Percentiles rank a stretch among this genome's conserved stretches.
Conservation (phyloP, 345 rosid genomes). For the Eucalyptus leucophloia region DNA sequence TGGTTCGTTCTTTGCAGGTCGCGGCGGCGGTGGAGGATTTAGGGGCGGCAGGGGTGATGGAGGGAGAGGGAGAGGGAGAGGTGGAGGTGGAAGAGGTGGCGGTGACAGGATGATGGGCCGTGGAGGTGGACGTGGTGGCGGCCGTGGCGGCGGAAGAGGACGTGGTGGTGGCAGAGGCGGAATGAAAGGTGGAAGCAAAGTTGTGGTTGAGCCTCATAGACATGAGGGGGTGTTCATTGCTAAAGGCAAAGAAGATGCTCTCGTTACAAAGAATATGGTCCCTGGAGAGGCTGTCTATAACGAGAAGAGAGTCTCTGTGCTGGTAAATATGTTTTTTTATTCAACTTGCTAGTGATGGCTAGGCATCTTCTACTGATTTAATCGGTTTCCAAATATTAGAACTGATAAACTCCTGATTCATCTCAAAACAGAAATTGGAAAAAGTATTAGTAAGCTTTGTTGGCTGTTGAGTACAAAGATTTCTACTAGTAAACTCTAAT, state of each 20-base stretch:
- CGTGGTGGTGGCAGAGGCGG: conserved; percentile 54
- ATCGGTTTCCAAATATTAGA: not conserved
- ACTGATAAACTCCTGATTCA: not conserved
- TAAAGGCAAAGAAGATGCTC: conserved; percentile 91
- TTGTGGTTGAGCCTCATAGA: conserved; percentile 78
- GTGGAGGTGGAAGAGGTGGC: conserved; percentile 31
- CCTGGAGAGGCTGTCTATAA: conserved; percentile 95
- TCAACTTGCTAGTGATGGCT: not conserved
- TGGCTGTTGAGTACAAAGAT: not conserved
- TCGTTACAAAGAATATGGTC: conserved; percentile 82
- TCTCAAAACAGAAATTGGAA: not conserved
- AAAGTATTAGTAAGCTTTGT: too few species aligned
- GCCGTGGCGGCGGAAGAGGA: conserved; percentile 26
- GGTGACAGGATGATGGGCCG: conserved; percentile 12
- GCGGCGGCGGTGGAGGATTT: conserved; percentile 43
- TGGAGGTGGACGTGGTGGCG: conserved; percentile 23
- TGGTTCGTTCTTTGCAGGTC: conserved; percentile 6
- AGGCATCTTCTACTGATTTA: not conserved
- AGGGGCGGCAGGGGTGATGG: conserved; percentile 38
- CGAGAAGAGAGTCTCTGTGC: conserved; percentile 84
- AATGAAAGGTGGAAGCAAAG: conserved; percentile 87
- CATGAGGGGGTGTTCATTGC: conserved; percentile 84
- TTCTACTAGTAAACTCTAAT: not conserved
- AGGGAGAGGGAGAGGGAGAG: conserved; percentile 26
- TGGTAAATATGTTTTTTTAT: conserved; percentile 18